Percentiles rank a stretch among this genome's conserved stretches.
Evolutionary conservation across 495 filamentous ascomycete genomes (phyloP).

Genomic region (Penicillium flavigenum): DNA sequence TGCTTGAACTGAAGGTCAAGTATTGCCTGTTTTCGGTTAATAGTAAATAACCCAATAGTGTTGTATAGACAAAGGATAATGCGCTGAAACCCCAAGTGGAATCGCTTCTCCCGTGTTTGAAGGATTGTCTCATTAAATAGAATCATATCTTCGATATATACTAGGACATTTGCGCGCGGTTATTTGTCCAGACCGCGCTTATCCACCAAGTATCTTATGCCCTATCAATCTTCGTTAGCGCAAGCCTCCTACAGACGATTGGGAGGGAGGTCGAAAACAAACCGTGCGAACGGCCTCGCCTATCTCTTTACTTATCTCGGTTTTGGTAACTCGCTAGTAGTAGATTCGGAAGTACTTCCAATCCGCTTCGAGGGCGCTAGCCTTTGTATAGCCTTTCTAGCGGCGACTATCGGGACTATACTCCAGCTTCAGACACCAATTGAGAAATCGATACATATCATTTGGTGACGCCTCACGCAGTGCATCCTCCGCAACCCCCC

Average conservation of each 20-base stretch:
- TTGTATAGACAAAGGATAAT: not conserved
- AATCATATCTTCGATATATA: not conserved
- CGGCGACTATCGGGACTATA: slow-evolving; percentile 11
- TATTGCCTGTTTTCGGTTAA: not conserved
- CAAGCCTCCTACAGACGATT: not conserved
- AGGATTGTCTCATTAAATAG: not conserved
- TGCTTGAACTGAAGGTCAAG: not conserved
- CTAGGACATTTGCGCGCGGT: not conserved
- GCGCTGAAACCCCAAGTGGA: not conserved
- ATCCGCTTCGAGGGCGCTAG: slow-evolving; percentile 19
- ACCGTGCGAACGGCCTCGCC: slow-evolving; percentile 12
- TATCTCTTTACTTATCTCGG: slow-evolving; percentile 15
- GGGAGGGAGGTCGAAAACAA: not conserved
- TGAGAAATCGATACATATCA: slow-evolving; percentile 22
- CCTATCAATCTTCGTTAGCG: not conserved
- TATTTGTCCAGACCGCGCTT: not conserved
- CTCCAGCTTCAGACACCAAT: slow-evolving; percentile 21
- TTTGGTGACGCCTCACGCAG: slow-evolving; percentile 12
- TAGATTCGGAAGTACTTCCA: slow-evolving; percentile 21
- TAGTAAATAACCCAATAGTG: not conserved
- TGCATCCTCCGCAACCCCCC: slow-evolving; percentile 3
- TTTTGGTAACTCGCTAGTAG: slow-evolving; percentile 11
- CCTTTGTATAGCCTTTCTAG: slow-evolving; percentile 20
- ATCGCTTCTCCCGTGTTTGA: not conserved
- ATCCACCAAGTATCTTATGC: not conserved